phyloP scores from a whole-genome alignment of 495 filamentous ascomycete genomes.

The Jackrogersella minutella region DNA sequence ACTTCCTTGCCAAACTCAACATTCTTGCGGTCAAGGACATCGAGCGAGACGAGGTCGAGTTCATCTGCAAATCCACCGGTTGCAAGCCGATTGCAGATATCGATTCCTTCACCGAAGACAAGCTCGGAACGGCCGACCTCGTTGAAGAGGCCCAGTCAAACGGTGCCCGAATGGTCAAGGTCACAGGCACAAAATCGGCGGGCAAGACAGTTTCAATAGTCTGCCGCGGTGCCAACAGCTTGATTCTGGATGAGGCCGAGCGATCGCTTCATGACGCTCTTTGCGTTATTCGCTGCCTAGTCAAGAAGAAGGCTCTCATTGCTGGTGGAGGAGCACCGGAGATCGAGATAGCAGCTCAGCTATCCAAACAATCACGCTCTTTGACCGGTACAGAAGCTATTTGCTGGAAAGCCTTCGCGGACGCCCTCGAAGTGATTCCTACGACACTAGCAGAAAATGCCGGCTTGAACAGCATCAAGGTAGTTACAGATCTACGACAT shows the following conservation, averaged over 20 bases:
- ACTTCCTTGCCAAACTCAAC: constrained; percentile 96
- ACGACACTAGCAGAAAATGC: constrained; percentile 98
- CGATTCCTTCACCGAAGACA: constrained; percentile 98
- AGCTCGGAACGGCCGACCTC: constrained; percentile 94
- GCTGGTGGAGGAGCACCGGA: constrained; percentile 96
- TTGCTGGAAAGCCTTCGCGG: constrained; percentile 98
- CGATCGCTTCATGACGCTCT: constrained; percentile 95
- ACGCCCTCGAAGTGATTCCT: constrained; percentile 96
- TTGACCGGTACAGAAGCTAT: constrained; percentile 92
- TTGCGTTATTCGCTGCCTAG: constrained; percentile 95
- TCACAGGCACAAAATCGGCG: constrained; percentile 83
- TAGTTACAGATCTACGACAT: constrained; percentile 96
- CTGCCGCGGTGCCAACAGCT: constrained; percentile 88
- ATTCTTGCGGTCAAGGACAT: constrained; percentile 97
- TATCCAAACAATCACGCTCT: constrained; percentile 80
- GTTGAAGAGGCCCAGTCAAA: constrained; percentile 89
- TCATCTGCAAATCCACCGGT: constrained; percentile 96
- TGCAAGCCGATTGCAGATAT: constrained; percentile 99
- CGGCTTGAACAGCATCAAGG: constrained; percentile 95
- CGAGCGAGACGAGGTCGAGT: constrained; percentile 97
- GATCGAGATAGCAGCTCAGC: constrained; percentile 86
- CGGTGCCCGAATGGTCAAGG: constrained; percentile 90
- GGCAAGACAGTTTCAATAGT: constrained; percentile 94
- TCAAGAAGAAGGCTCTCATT: constrained; percentile 98
- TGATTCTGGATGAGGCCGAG: constrained; percentile 97